Conservation (phyloP, 2,329 filamentous ascomycete species). For the Hypoxylon sp. region DNA sequence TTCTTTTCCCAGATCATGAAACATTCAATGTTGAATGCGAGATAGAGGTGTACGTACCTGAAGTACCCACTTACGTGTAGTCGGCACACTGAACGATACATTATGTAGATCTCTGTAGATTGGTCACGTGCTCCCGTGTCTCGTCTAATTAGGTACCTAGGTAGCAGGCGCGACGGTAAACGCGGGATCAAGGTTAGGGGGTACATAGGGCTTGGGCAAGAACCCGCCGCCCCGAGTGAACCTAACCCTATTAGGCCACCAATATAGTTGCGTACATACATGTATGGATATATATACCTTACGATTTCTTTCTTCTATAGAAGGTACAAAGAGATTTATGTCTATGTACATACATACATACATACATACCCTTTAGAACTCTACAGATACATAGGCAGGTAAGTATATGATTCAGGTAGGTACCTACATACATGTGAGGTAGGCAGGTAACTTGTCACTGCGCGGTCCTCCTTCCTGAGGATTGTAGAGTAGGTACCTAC, state of each 20-base stretch:
- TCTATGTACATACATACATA: neutral
- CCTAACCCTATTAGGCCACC: neutral
- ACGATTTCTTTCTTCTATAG: neutral
- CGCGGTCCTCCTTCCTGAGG: neutral
- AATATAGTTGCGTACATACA: neutral
- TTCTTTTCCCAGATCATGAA: too few relatives aligned
- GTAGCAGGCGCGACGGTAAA: constrained; percentile 8
- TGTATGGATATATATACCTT: too few relatives aligned
- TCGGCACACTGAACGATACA: too few relatives aligned
- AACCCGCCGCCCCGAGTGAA: neutral
- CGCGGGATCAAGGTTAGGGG: constrained; percentile 4
- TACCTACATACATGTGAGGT: too few relatives aligned
- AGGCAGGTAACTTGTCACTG: neutral
- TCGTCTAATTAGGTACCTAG: constrained; percentile 15
- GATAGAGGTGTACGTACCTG: too few relatives aligned
- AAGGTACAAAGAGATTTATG: neutral
- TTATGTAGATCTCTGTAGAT: too few relatives aligned
- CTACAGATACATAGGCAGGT: too few relatives aligned
- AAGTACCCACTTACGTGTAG: too few relatives aligned
- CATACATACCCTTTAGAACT: too few relatives aligned
- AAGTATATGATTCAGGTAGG: too few relatives aligned
- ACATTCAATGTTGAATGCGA: too few relatives aligned
- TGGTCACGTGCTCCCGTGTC: constrained; percentile 3
- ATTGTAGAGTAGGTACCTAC: neutral
- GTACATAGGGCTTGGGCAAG: constrained; percentile 7